These are phyloP conservation scores for Xylariaceae sp. DNA, from an alignment of 2,329 filamentous ascomycete species.

Conservation along the genomic window DNA sequence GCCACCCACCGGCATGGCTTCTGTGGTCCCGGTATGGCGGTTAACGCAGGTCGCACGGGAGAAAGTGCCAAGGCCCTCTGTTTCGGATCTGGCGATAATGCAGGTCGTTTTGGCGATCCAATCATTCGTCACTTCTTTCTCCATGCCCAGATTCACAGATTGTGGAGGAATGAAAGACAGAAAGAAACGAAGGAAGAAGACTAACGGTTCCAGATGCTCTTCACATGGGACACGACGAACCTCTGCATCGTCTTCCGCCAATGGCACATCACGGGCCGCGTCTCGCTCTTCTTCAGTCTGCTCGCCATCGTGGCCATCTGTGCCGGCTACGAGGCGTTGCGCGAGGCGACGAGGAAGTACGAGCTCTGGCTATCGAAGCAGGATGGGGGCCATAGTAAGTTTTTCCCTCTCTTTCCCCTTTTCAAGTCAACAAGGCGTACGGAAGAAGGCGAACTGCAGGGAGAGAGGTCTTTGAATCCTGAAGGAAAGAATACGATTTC, in stretches of 20 bases:
- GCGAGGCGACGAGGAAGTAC: constrained; percentile 70
- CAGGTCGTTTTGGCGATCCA: neutral
- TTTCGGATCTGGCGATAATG: neutral
- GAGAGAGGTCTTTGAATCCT: neutral
- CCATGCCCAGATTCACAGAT: neutral
- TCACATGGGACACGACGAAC: constrained; percentile 90
- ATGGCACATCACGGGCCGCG: constrained; percentile 76
- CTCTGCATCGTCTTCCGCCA: constrained; percentile 93
- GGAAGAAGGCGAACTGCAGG: neutral
- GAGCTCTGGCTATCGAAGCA: constrained; percentile 53
- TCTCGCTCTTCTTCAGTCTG: constrained; percentile 75
- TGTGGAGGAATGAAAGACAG: neutral
- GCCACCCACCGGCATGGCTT: no score
- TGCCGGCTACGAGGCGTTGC: constrained; percentile 88
- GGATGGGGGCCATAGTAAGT: constrained; percentile 51
- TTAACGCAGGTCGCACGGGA: neutral
- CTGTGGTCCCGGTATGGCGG: neutral
- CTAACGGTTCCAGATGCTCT: constrained; percentile 69
- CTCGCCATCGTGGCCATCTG: constrained; percentile 74
- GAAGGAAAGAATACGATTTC: no score
- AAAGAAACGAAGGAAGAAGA: no score
- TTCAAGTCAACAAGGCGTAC: neutral
- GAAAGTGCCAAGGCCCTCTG: neutral
- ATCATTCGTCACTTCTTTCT: neutral
- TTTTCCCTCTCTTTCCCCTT: constrained; percentile 8